A percentile compares a stretch with the other conserved stretches of the same genome.
Conservation (phyloP, 108 stramenopile species). For the Cyclotella atomus region DNA sequence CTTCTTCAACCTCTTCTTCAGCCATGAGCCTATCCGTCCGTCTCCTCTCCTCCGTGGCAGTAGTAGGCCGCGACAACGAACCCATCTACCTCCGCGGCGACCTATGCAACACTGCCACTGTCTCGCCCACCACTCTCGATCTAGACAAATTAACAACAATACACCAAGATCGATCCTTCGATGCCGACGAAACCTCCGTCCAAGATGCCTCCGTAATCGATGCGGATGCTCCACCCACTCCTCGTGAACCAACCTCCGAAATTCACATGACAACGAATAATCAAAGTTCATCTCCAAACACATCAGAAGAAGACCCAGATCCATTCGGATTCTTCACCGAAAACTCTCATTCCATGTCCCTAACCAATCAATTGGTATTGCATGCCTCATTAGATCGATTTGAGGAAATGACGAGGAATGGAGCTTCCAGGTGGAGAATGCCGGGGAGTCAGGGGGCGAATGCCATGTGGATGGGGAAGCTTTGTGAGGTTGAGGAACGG, state of each 20-base stretch:
- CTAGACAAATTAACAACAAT: background rate
- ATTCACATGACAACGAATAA: too few species aligned
- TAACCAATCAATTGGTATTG: slow-evolving; percentile 49
- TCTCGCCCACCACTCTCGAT: background rate
- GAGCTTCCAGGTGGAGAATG: slow-evolving; percentile 41
- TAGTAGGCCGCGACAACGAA: slow-evolving; percentile 51
- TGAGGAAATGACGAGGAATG: slow-evolving; percentile 40
- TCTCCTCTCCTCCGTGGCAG: slow-evolving; percentile 47
- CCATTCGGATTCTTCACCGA: slow-evolving; percentile 14
- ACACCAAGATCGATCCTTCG: background rate
- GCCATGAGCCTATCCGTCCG: slow-evolving; percentile 15
- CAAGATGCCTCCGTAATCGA: background rate
- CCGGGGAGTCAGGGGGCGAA: slow-evolving; percentile 39
- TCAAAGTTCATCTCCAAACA: too few species aligned
- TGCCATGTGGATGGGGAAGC: slow-evolving; percentile 53
- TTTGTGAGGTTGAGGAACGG: slow-evolving; percentile 46
- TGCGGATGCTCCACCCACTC: background rate
- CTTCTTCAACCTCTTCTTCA: background rate
- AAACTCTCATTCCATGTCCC: slow-evolving; percentile 29
- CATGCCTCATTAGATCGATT: slow-evolving; percentile 55
- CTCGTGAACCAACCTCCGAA: too few species aligned
- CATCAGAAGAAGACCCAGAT: slow-evolving; percentile 5
- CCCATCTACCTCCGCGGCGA: slow-evolving; percentile 44
- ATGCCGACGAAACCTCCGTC: background rate
- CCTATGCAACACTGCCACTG: slow-evolving; percentile 17